Base-by-base conservation (phyloP, 2,329 filamentous ascomycete species). In the Annulohypoxylon truncatum region DNA sequence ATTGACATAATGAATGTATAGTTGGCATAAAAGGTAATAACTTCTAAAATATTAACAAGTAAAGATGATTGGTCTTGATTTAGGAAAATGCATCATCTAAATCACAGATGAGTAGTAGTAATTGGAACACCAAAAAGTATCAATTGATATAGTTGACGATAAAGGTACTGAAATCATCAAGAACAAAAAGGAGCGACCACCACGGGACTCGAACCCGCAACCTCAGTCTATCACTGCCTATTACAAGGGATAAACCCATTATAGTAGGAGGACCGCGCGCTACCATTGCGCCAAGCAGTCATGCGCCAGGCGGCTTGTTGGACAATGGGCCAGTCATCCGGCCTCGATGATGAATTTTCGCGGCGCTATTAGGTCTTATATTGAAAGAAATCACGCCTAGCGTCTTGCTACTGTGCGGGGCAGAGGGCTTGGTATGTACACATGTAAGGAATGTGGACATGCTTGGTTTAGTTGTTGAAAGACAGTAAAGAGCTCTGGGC, bases 201-300 rank as follows among this genome's bases (percentile, higher is more conserved):
- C 74, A 74, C 73, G 75, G 75, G 75, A 77, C 75, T 77, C 76
- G 75, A 77, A 77, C 76, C 75, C 75, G 73, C 75, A 77, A 76
- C 75, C 76, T 74, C 72, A 74, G 74, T 72, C 72, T 77, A 61
- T 71, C 67, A 66, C 65, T 63, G 40, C 64, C 61, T 64, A 60
- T 61, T 47, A 44, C 33, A 59, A 12, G 46, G 53, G 56, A 29
- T 44, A 63, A 33, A 47, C 33, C 29, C 20, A 50, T 26, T 31
- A 50, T 64, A 61, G 66, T 77, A 77, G 76, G 76, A 77, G 76
- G 73, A 71, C 72, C 72, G 75, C 72, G 72, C 72, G 72, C 70
- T 76, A 75, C 64, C 69, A 70, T 70, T 67, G 62, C 67, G 63
- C 67, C 67, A 71, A 68, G 61, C 69, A 67, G 67, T 64, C 64